These are phyloP conservation scores for Neofusicoccum parvum DNA, from an alignment of 2,329 filamentous ascomycete species.

Conservation along the genomic window DNA sequence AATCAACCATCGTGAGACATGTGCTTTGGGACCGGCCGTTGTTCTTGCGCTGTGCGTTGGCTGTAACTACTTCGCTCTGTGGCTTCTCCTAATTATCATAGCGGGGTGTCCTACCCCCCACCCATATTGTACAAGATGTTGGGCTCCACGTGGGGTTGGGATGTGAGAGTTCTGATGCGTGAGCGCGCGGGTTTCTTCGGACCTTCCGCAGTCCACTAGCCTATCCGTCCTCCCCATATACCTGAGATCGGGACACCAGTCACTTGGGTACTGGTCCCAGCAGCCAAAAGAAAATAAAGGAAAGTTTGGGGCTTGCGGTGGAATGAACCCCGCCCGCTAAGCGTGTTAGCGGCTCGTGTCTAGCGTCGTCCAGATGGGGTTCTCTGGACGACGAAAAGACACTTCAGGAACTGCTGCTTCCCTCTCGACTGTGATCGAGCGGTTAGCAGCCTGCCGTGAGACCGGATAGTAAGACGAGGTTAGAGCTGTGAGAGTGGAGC, in stretches of 20 bases:
- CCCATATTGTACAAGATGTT: too few species aligned
- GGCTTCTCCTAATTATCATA: too few species aligned
- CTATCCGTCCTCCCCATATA: neutral
- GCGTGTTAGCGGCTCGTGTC: neutral
- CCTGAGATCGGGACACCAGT: neutral
- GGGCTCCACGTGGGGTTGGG: too few species aligned
- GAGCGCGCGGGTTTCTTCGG: too few species aligned
- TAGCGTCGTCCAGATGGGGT: neutral
- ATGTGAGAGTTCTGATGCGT: too few species aligned
- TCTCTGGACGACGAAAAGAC: neutral
- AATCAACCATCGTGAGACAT: too few species aligned
- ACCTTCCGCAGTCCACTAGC: neutral
- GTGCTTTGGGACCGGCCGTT: too few species aligned
- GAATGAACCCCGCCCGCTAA: neutral
- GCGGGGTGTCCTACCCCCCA: too few species aligned
- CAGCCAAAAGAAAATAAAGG: slow-evolving; percentile 1
- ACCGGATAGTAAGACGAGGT: neutral
- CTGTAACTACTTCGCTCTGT: too few species aligned
- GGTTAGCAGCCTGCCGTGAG: neutral
- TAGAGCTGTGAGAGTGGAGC: neutral
- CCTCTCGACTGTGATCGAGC: neutral
- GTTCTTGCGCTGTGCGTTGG: too few species aligned
- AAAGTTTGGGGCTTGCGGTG: neutral
- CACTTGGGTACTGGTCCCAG: neutral
- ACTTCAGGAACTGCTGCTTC: neutral